Percentiles rank a stretch among this genome's conserved stretches.
These are phyloP conservation scores for Lentinula raphanica DNA, from an alignment of 768 basidiomycete genomes.

Conservation along the genomic window DNA sequence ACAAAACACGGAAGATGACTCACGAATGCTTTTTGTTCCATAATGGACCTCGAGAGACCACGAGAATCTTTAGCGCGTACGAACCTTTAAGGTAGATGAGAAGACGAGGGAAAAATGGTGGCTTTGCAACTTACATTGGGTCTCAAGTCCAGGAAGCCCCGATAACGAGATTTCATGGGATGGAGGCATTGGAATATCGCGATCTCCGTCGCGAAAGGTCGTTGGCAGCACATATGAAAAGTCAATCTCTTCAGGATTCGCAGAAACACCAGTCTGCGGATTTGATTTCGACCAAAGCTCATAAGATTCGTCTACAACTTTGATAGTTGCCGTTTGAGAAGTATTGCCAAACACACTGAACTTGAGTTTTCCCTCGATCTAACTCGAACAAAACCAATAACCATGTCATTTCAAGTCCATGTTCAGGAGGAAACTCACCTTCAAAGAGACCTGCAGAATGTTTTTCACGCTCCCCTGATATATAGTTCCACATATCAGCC, in stretches of 20 bases:
- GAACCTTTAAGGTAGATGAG: background rate
- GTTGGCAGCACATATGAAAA: background rate
- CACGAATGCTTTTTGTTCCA: constrained; percentile 45
- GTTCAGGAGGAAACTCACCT: background rate
- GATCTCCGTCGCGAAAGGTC: background rate
- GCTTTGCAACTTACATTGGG: constrained; percentile 21
- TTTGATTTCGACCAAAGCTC: background rate
- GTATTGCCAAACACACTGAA: background rate
- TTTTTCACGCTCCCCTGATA: background rate
- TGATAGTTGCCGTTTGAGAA: background rate
- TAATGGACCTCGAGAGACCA: constrained; percentile 33
- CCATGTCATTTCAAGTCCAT: background rate
- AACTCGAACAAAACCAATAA: background rate
- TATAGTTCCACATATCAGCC: background rate
- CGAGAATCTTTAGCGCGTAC: constrained; percentile 42
- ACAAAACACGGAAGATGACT: constrained; percentile 2
- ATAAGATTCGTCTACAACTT: constrained; percentile 1
- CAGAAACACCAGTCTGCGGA: background rate
- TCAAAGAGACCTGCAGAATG: background rate
- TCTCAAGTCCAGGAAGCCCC: constrained; percentile 27
- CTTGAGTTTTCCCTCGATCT: constrained; percentile 4
- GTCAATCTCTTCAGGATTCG: background rate
- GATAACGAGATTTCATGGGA: background rate
- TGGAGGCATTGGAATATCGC: background rate
- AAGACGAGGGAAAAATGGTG: background rate